These are phyloP conservation scores for Colletotrichum somersetense DNA, from an alignment of 2,329 filamentous ascomycete species.

Conservation along the genomic window DNA sequence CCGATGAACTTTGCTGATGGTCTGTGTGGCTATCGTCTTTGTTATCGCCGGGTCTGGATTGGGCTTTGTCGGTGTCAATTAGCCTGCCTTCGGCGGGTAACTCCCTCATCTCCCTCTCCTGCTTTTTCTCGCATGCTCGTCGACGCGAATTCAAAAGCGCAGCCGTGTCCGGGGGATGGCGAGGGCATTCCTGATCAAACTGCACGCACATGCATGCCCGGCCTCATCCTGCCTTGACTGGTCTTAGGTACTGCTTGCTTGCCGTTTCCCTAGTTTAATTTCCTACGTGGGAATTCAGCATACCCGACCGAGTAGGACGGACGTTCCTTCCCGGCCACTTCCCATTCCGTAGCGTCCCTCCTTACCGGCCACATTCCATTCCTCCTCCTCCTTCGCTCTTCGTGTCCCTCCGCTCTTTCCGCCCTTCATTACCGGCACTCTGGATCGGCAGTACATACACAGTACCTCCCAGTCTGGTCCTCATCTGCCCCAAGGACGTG, in stretches of 20 bases:
- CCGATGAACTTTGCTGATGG: conserved; percentile 6
- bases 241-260: neutral
- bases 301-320: too few species aligned
- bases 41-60: conserved; percentile 20
- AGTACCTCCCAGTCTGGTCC: neutral
- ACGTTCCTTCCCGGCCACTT: neutral
- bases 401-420: neutral
- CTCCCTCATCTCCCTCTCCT: neutral
- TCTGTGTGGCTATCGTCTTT: conserved; percentile 19
- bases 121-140: neutral
- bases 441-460: neutral
- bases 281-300: neutral
- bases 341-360: neutral
- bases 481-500: neutral
- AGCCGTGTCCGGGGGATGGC: neutral
- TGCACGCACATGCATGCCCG: neutral
- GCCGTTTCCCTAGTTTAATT: neutral
- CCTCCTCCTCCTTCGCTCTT: neutral
- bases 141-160: neutral
- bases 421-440: conserved; percentile 7
- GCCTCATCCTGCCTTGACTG: neutral
- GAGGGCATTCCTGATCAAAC: neutral
- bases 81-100: conserved; percentile 1
- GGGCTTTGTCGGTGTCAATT: neutral
- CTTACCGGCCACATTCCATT: neutral